A percentile compares a stretch with the other conserved stretches of the same genome.
These are phyloP conservation scores for Nematocida sp. DNA, from an alignment of 371 early-diverging fungal species.

Conservation along the genomic window DNA sequence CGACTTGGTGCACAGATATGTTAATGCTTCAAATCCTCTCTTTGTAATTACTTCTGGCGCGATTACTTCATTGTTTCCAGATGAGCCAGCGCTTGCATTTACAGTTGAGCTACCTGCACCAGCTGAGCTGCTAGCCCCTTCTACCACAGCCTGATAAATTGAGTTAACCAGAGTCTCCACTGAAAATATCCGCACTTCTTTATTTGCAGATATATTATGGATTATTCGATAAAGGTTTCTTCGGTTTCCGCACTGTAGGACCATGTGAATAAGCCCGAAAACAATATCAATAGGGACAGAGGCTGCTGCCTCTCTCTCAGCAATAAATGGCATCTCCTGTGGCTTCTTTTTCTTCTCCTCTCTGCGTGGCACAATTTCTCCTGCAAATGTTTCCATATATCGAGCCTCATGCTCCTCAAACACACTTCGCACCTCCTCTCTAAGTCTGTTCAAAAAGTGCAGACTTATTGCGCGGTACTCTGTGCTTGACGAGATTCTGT, in stretches of 20 bases:
- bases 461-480: slow-evolving; percentile 48
- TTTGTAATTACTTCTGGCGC: background rate
- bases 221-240: slow-evolving; percentile 40
- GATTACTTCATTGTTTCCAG: background rate
- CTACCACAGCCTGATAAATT: background rate
- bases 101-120: background rate
- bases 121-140: background rate
- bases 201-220: slow-evolving; percentile 22
- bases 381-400: slow-evolving; percentile 50
- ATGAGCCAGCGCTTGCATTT: background rate
- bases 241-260: slow-evolving; percentile 44
- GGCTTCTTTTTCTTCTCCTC: slow-evolving; percentile 22
- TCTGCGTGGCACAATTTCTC: slow-evolving; percentile 24
- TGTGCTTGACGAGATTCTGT: slow-evolving; percentile 44
- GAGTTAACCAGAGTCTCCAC: slow-evolving; percentile 8
- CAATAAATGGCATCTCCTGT: slow-evolving; percentile 13
- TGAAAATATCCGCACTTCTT: slow-evolving; percentile 9
- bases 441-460: slow-evolving; percentile 54
- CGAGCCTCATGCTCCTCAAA: slow-evolving; percentile 58
- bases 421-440: slow-evolving; percentile 31
- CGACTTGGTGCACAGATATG: slow-evolving; percentile 40
- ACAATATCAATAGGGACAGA: slow-evolving; percentile 8
- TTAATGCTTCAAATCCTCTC: slow-evolving; percentile 28
- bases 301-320: slow-evolving; percentile 14
- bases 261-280: slow-evolving; percentile 27